These are phyloP conservation scores for Calonectria hawksworthii DNA, from an alignment of 2,329 filamentous ascomycete genomes.

Conservation along the genomic window DNA sequence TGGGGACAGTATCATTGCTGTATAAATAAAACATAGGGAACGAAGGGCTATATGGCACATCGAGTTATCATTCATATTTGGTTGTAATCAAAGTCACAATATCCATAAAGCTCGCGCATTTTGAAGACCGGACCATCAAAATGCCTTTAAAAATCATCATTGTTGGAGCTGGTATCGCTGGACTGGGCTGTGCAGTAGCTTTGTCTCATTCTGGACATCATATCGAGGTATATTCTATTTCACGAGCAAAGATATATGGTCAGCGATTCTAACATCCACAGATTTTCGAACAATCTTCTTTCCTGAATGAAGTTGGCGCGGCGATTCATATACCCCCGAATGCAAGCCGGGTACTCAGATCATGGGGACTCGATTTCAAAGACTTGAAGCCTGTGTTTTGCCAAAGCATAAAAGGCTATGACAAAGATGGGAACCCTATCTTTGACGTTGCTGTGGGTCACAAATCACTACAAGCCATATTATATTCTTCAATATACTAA, in stretches of 20 bases:
- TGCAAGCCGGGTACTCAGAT: constrained; percentile 1
- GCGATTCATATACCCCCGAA: constrained; percentile 10
- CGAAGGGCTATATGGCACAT: no score
- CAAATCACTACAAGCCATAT: not conserved
- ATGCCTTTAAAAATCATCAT: constrained; percentile 18
- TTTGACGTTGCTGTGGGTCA: not conserved
- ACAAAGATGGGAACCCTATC: not conserved
- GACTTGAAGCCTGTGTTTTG: not conserved
- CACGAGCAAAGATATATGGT: not conserved
- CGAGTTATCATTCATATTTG: no score
- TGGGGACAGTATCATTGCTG: no score
- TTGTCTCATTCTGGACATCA: not conserved
- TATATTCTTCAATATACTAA: not conserved
- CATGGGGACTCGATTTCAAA: not conserved
- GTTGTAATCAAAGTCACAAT: no score
- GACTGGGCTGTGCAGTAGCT: not conserved
- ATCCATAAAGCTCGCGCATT: no score
- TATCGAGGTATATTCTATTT: not conserved
- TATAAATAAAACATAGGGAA: no score
- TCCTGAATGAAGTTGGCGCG: constrained; percentile 4
- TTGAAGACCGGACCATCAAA: not conserved
- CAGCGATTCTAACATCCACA: not conserved
- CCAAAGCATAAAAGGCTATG: not conserved
- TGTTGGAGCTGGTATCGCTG: not conserved
- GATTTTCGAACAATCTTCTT: constrained; percentile 12